Evolutionary conservation across 1,139 yeast genomes (phyloP).

Genomic region (Debaryomyces psychrophilus): DNA sequence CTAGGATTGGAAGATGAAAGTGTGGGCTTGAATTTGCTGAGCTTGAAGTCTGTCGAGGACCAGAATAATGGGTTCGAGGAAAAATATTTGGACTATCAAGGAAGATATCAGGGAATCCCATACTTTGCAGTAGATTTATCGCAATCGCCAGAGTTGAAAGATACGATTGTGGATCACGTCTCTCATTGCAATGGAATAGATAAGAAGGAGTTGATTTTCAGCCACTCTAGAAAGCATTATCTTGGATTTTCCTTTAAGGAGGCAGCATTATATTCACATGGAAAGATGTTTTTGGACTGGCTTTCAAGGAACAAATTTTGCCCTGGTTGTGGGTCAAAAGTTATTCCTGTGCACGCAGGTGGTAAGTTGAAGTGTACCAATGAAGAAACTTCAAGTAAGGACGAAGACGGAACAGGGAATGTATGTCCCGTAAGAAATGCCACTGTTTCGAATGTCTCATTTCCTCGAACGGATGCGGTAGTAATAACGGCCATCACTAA

Average conservation of each 20-base stretch:
- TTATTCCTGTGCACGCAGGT: conserved; percentile 79
- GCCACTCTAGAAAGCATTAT: conserved; percentile 40
- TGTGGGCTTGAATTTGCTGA: conserved; percentile 37
- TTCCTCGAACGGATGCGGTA: conserved; percentile 92
- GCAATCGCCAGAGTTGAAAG: conserved; percentile 27
- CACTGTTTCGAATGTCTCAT: conserved; percentile 64
- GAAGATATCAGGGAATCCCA: conserved; percentile 69
- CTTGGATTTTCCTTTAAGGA: conserved; percentile 47
- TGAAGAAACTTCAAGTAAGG: conserved; percentile 21
- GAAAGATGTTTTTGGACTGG: conserved; percentile 88
- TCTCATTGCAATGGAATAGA: conserved; percentile 16
- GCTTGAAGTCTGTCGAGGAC: conserved; percentile 32
- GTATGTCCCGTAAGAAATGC: conserved; percentile 60
- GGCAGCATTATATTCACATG: conserved; percentile 75
- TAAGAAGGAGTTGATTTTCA: conserved; percentile 26
- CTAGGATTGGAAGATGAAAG: conserved; percentile 69
- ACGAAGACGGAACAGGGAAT: conserved; percentile 12
- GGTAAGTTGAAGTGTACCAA: conserved; percentile 70
- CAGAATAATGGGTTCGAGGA: conserved; percentile 22
- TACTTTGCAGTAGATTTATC: conserved; percentile 76
- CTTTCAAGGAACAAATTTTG: conserved; percentile 72
- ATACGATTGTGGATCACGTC: conserved; percentile 26
- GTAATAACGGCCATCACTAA: conserved; percentile 80
- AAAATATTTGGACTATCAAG: conserved; percentile 44
- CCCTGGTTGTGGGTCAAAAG: conserved; percentile 82